phyloP scores from a whole-genome alignment of 139 green algal genomes.

The Chlorella vulgaris region DNA sequence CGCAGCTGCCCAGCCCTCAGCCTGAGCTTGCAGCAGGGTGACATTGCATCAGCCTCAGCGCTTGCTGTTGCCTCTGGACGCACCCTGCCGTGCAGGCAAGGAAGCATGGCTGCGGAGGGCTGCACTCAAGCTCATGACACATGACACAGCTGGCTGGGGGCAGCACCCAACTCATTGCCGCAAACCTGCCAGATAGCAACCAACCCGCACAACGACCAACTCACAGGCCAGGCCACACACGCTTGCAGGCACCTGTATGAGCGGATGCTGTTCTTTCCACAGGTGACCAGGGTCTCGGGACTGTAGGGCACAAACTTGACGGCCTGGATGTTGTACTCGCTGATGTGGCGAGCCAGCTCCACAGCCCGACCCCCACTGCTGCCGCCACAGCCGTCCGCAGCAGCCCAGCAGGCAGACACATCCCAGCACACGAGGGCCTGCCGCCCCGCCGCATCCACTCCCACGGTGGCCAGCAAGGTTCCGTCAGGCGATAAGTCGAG shows the following conservation, averaged over 20 bases:
- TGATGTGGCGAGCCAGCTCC: slow-evolving; percentile 51
- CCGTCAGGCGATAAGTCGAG: slow-evolving; percentile 78
- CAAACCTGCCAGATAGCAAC: no score
- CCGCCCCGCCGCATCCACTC: slow-evolving; percentile 57
- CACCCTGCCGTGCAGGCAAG: no score
- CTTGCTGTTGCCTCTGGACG: no score
- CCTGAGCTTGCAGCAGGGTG: background rate
- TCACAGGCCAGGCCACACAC: background rate
- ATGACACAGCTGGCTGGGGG: background rate
- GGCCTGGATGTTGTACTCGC: slow-evolving; percentile 73
- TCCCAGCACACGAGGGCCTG: slow-evolving; percentile 81
- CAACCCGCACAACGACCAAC: background rate
- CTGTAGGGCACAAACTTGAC: slow-evolving; percentile 72
- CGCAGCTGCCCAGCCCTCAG: slow-evolving; percentile 58
- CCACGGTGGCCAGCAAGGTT: slow-evolving; percentile 65
- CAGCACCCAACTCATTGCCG: background rate
- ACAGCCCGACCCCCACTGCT: background rate
- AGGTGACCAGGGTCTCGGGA: slow-evolving; percentile 72
- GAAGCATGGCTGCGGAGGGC: no score
- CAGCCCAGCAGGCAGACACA: slow-evolving; percentile 52
- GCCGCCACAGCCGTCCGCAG: background rate
- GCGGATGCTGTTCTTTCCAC: slow-evolving; percentile 76
- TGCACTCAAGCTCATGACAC: background rate
- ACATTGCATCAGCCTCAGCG: background rate
- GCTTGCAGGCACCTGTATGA: slow-evolving; percentile 55